Percentiles rank a stretch among this genome's conserved stretches.
Evolutionary conservation across 495 filamentous ascomycete genomes (phyloP).

Genomic region (Aspergillus egyptiacus): DNA sequence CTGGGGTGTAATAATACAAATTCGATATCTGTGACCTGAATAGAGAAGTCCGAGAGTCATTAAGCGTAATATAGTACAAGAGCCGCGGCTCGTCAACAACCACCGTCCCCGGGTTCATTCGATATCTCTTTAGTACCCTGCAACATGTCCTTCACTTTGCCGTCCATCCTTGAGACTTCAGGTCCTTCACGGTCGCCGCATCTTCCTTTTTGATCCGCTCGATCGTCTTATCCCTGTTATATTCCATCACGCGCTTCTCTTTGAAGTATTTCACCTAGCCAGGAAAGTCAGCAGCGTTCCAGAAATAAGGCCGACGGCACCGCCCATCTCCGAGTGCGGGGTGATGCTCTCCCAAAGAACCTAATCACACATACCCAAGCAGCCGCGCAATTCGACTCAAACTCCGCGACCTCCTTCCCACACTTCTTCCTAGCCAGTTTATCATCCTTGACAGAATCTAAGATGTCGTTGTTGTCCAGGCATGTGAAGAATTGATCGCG

Average conservation of each 20-base stretch:
- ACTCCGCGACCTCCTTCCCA: constrained; percentile 54
- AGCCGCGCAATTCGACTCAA: constrained; percentile 68
- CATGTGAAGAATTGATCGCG: constrained; percentile 83
- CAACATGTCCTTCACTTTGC: constrained; percentile 19
- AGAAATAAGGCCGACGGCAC: background rate
- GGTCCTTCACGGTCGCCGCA: constrained; percentile 49
- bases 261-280: constrained; percentile 93
- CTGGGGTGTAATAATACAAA: constrained; percentile 5
- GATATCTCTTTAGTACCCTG: constrained; percentile 1
- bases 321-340: background rate
- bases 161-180: constrained; percentile 43
- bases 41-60: constrained; percentile 10
- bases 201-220: constrained; percentile 75
- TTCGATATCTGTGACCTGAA: background rate
- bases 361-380: constrained; percentile 63
- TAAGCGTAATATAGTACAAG: constrained; percentile 17
- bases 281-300: constrained; percentile 15
- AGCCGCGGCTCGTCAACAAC: background rate
- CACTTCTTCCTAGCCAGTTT: constrained; percentile 61
- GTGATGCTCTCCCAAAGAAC: background rate
- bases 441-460: constrained; percentile 76
- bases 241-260: constrained; percentile 85
- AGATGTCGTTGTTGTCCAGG: constrained; percentile 70
- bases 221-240: constrained; percentile 73
- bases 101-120: background rate